Percentiles rank a stretch among this genome's conserved stretches.
These are phyloP conservation scores for Ganoderma resinaceum DNA, from an alignment of 1,284 basidiomycete genomes.

Conservation along the genomic window DNA sequence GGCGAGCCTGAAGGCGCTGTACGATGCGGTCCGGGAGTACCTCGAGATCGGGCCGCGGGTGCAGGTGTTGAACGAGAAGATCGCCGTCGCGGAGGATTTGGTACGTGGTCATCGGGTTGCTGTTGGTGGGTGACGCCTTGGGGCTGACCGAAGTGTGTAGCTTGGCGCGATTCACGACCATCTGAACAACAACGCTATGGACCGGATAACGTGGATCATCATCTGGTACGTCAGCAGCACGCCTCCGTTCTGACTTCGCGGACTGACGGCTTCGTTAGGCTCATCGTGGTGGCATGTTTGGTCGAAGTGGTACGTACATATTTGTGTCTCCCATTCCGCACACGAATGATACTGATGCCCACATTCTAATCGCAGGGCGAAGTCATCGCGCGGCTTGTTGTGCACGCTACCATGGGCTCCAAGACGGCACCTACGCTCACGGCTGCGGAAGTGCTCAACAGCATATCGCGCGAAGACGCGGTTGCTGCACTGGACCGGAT, in stretches of 20 bases:
- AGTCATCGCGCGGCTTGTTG: constrained; percentile 81
- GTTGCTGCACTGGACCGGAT: constrained; percentile 33
- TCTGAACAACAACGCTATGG: constrained; percentile 90
- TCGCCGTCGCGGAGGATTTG: constrained; percentile 88
- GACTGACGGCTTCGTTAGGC: constrained; percentile 48
- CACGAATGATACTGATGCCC: neutral
- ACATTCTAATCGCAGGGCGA: constrained; percentile 63
- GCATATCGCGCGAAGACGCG: constrained; percentile 35
- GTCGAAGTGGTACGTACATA: constrained; percentile 71
- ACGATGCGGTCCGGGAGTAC: constrained; percentile 94
- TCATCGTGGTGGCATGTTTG: constrained; percentile 88
- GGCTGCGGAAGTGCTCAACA: constrained; percentile 26
- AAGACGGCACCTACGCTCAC: constrained; percentile 6
- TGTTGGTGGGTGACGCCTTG: neutral
- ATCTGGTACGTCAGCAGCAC: constrained; percentile 77
- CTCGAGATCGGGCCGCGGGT: constrained; percentile 92
- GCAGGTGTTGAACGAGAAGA: constrained; percentile 87
- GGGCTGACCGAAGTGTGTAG: constrained; percentile 47
- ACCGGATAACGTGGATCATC: constrained; percentile 94
- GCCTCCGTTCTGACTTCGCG: neutral
- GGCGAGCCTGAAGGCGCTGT: constrained; percentile 87
- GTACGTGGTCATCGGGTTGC: constrained; percentile 52
- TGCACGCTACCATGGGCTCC: constrained; percentile 56
- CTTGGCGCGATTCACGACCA: constrained; percentile 95
- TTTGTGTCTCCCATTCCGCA: neutral